Conservation (phyloP, 2,329 filamentous ascomycete genomes). For the Paracamarosporium sp. region DNA sequence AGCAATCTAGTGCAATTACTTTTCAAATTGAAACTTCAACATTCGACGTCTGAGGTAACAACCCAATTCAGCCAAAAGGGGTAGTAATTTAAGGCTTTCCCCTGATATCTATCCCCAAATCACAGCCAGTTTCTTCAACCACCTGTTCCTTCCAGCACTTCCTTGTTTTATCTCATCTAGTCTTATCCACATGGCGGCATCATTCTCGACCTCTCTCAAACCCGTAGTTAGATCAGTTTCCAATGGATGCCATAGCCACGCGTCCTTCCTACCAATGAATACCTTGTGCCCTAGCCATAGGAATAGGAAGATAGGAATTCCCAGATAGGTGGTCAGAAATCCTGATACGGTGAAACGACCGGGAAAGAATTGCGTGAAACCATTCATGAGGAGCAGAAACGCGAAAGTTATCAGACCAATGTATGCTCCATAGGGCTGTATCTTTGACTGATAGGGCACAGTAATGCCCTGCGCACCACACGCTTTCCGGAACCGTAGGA, state of each 20-base stretch:
- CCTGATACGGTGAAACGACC: constrained; percentile 65
- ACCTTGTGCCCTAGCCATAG: constrained; percentile 61
- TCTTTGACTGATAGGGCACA: constrained; percentile 59
- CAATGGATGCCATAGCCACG: constrained; percentile 57
- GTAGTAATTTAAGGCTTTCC: not conserved
- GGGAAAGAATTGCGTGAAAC: constrained; percentile 76
- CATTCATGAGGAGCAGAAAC: constrained; percentile 73
- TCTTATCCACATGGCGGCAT: constrained; percentile 10
- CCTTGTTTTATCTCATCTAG: constrained; percentile 5
- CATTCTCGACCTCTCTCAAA: not conserved
- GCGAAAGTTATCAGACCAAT: constrained; percentile 63
- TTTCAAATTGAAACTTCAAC: too few relatives aligned
- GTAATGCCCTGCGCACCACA: constrained; percentile 61
- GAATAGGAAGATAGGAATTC: constrained; percentile 65
- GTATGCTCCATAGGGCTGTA: constrained; percentile 72
- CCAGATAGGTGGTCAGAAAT: constrained; percentile 72
- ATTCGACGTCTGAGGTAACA: too few relatives aligned
- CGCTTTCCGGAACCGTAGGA: constrained; percentile 66
- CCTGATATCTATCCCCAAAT: constrained; percentile 1
- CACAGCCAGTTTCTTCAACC: constrained; percentile 5
- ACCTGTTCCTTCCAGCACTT: not conserved
- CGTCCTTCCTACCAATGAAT: constrained; percentile 53
- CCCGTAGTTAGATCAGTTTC: constrained; percentile 57
- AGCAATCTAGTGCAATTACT: not conserved
- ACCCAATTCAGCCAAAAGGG: not conserved